Base-by-base conservation (phyloP, 1,284 basidiomycete species). In the Ustilago nuda region DNA sequence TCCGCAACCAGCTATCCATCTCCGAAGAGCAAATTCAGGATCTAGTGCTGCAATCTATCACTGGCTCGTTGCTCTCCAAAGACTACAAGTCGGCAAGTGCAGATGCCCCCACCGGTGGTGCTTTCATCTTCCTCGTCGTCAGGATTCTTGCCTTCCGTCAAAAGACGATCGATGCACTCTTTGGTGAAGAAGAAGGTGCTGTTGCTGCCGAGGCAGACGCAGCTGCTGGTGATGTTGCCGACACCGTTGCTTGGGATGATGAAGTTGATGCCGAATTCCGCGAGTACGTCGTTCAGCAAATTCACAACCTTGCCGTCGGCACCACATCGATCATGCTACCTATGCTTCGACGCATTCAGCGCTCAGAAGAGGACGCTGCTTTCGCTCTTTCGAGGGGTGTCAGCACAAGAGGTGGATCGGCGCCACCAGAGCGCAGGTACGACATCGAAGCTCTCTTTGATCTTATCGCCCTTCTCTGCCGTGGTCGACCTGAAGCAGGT, bases 51-150 rank as follows among this genome's bases (percentile, higher is more conserved):
- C 72, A 70, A 27, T 71, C 76, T 53, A 72, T 78, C 76, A 67
- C 76, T 23, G 76, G 76, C 68, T 66, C 76, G 0, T 63, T 68
- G 2, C 71, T 73, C 19, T 66, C 70, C 56, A 72, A 68, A 46
- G 94, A 95, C 84, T 90, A 90, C 3, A 67, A 54, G 36, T 51
- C 57, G 13, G 91, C 93, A 73, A 92, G 91, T 89, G 51, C 91
- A 91, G 77, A 92, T 92, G 4, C 90, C n/a, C 71, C 96, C 4
- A 90, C 93, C 80, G 92, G 91, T 5, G 93, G 93, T 77, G 91
- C 92, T 2, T 94, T 98, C 86, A 89, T 89, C 0, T 95, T 92
- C 82, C 89, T 96, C 15, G 85, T 87, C 0, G 72, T 86, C 8
- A 71, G 80, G 39, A 77, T 87, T 15, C 78, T 87, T 8, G 75